Evolutionary conservation across 495 filamentous ascomycete genomes (phyloP).

Genomic region (Xylaria sp.): DNA sequence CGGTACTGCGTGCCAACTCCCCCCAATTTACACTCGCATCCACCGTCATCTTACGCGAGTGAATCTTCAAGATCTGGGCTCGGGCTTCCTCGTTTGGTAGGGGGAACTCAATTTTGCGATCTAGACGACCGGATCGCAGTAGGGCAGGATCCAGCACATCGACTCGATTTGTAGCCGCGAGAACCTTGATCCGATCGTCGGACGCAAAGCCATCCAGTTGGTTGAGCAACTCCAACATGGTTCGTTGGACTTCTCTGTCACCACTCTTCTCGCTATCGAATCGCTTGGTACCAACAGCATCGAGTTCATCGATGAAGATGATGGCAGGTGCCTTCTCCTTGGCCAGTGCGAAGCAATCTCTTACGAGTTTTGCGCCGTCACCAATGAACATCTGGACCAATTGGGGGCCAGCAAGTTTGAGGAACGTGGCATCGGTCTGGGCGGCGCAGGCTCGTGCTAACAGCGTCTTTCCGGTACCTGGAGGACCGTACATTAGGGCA

Average conservation of each 20-base stretch:
- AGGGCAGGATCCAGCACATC: constrained; percentile 97
- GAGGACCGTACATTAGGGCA: constrained; percentile 98
- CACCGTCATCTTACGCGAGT: constrained; percentile 98
- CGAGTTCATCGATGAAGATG: constrained; percentile 99
- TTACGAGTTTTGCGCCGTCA: constrained; percentile 96
- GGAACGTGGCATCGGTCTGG: constrained; percentile 98
- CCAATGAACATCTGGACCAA: constrained; percentile 99
- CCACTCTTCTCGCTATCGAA: constrained; percentile 99
- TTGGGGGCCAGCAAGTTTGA: constrained; percentile 97
- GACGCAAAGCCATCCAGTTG: constrained; percentile 98
- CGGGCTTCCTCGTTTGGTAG: constrained; percentile 98
- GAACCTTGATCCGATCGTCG: constrained; percentile 98
- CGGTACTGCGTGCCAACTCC: constrained; percentile 94
- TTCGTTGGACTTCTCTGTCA: constrained; percentile 97
- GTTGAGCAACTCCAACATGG: constrained; percentile 98
- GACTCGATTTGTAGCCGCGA: constrained; percentile 97
- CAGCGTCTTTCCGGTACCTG: constrained; percentile 96
- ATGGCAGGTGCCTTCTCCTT: constrained; percentile 99
- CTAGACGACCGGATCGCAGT: constrained; percentile 90
- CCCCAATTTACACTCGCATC: constrained; percentile 94
- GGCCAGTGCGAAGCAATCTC: constrained; percentile 95
- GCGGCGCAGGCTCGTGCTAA: constrained; percentile 96
- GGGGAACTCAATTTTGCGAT: constrained; percentile 99
- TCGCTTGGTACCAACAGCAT: constrained; percentile 96
- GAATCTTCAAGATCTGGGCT: constrained; percentile 96